These are phyloP conservation scores for Thelephora aurantiotincta DNA, from an alignment of 768 basidiomycete genomes.

Conservation along the genomic window DNA sequence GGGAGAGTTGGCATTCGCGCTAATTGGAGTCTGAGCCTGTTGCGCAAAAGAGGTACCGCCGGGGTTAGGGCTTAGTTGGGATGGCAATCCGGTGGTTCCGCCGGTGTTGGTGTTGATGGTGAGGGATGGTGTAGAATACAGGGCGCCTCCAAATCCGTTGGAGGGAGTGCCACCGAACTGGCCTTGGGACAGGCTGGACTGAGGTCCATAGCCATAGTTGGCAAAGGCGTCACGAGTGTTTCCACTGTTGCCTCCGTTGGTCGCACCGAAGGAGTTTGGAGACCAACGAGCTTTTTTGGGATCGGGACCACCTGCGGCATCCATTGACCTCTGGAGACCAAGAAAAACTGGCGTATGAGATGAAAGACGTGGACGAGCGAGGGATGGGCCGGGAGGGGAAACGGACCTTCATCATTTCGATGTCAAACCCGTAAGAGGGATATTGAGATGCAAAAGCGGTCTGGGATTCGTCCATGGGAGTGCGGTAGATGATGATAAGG, in stretches of 20 bases:
- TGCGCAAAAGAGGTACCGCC: constrained; percentile 40
- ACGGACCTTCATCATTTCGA: constrained; percentile 87
- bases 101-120: constrained; percentile 45
- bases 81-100: constrained; percentile 30
- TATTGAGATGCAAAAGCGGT: constrained; percentile 58
- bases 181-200: constrained; percentile 45
- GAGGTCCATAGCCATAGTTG: constrained; percentile 78
- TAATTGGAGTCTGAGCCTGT: constrained; percentile 23
- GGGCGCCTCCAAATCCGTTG: constrained; percentile 34
- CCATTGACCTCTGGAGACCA: constrained; percentile 63
- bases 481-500: constrained; percentile 7
- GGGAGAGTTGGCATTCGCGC: constrained; percentile 25
- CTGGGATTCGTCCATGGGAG: constrained; percentile 59
- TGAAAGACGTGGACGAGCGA: constrained; percentile 2
- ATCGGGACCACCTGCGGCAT: constrained; percentile 67
- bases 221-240: constrained; percentile 58
- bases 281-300: constrained; percentile 89
- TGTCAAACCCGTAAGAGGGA: constrained; percentile 58
- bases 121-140: constrained; percentile 64
- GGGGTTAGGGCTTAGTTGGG: constrained; percentile 57
- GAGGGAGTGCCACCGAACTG: constrained; percentile 35
- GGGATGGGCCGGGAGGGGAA: background rate
- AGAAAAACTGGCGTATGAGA: constrained; percentile 2
- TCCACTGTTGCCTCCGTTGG: constrained; percentile 23
- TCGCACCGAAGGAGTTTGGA: constrained; percentile 36